These are phyloP conservation scores for Allomyces javanicus DNA, from an alignment of 192 early-diverging fungal genomes.

Conservation along the genomic window DNA sequence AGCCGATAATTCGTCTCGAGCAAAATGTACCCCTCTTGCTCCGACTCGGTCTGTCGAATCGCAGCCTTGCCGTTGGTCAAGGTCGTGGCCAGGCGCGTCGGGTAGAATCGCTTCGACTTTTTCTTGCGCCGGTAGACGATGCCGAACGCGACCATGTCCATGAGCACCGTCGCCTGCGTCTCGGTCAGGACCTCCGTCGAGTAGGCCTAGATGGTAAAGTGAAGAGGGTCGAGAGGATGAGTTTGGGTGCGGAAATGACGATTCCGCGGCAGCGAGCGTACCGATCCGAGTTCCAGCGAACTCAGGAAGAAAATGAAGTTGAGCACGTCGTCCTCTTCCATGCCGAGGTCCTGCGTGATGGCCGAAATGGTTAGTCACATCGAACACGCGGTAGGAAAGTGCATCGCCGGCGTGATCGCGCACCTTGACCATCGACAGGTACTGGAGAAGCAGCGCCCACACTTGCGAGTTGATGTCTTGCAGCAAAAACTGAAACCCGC, in stretches of 20 bases:
- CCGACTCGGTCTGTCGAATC: neutral
- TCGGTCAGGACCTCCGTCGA: slow-evolving; percentile 62
- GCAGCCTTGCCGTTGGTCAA: slow-evolving; percentile 46
- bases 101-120: slow-evolving; percentile 58
- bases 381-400: neutral
- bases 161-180: slow-evolving; percentile 65
- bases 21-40: slow-evolving; percentile 64
- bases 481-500: slow-evolving; percentile 92
- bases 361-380: neutral
- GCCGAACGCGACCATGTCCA: slow-evolving; percentile 74
- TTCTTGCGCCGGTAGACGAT: slow-evolving; percentile 72
- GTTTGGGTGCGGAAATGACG: no score
- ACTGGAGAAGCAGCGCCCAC: slow-evolving; percentile 88
- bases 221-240: neutral
- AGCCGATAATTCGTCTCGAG: slow-evolving; percentile 87
- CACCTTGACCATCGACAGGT: slow-evolving; percentile 61
- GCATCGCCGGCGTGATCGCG: slow-evolving; percentile 8
- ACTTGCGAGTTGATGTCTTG: slow-evolving; percentile 87
- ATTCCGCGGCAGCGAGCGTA: slow-evolving; percentile 1
- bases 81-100: slow-evolving; percentile 75
- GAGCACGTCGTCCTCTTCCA: slow-evolving; percentile 85
- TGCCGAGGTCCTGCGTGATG: slow-evolving; percentile 12
- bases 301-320: slow-evolving; percentile 88
- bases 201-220: slow-evolving; percentile 45
- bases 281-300: slow-evolving; percentile 69